Percentiles rank a stretch among this genome's conserved stretches.
Conservation (phyloP, 352 stramenopile genomes). For the Globisporangium mamillatum region DNA sequence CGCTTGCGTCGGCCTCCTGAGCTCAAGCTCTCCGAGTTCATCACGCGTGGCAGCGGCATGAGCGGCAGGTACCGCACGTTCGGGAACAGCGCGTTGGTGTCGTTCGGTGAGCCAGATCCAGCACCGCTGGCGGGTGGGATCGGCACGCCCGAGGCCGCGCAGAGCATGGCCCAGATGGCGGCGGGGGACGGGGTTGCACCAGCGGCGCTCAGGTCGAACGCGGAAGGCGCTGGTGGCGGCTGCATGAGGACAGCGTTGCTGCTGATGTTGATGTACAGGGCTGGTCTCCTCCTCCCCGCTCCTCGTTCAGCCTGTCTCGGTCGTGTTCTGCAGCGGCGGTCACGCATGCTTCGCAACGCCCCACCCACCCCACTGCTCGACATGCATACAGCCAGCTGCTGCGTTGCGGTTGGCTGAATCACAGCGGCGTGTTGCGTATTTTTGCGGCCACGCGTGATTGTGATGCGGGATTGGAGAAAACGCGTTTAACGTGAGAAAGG, state of each 20-base stretch:
- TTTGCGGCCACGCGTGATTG: not conserved
- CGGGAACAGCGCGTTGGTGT: not conserved
- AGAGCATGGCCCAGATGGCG: not conserved
- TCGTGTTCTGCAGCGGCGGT: not conserved
- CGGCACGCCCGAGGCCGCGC: not conserved
- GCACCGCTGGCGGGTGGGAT: not conserved
- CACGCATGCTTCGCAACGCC: not conserved
- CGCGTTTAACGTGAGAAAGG: not conserved
- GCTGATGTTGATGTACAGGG: not conserved
- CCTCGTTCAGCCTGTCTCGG: not conserved
- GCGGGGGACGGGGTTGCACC: not conserved
- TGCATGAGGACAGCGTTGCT: not conserved
- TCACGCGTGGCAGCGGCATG: not conserved
- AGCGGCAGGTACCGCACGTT: conserved; percentile 9
- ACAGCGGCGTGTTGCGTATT: not conserved
- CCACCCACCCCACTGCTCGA: not conserved
- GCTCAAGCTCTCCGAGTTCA: not conserved
- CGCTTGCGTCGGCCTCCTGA: not conserved
- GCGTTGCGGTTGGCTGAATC: not conserved
- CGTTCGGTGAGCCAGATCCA: not conserved
- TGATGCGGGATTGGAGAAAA: not conserved
- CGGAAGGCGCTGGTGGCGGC: not conserved
- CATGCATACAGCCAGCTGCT: not conserved
- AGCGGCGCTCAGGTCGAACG: not conserved
- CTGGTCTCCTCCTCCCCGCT: not conserved